Conservation (phyloP, 805 yeast genomes). For the Teunomyces pallodes region DNA sequence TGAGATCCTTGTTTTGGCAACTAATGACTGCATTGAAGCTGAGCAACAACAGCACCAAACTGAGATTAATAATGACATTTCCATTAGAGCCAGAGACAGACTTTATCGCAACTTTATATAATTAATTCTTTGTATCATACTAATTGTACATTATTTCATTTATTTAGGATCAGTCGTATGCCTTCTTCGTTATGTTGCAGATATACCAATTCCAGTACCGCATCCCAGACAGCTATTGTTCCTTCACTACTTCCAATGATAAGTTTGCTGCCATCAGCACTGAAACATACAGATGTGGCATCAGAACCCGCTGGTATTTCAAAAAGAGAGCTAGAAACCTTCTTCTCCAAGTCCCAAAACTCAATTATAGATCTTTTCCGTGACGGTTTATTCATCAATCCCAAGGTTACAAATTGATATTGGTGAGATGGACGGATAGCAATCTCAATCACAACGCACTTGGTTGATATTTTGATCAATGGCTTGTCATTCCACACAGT, state of each 20-base stretch:
- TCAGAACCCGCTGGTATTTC: conserved; percentile 8
- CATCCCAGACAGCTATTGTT: conserved; percentile 6
- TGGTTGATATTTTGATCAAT: conserved; percentile 18
- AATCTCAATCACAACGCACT: conserved; percentile 16
- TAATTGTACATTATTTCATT: conserved; percentile 3
- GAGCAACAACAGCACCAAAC: conserved; percentile 45
- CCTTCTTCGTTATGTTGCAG: conserved; percentile 5
- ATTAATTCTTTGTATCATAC: conserved; percentile 1
- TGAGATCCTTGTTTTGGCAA: conserved; percentile 78
- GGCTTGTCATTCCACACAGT: conserved; percentile 18
- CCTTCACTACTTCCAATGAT: conserved; percentile 24
- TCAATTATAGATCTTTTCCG: conserved; percentile 15
- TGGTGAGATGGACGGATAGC: conserved; percentile 15
- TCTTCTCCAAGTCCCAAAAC: conserved; percentile 28
- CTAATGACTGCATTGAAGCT: conserved; percentile 65
- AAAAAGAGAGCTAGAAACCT: conserved; percentile 16
- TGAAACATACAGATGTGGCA: conserved; percentile 14
- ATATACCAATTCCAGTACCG: not conserved
- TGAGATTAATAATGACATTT: conserved; percentile 38
- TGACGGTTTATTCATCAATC: conserved; percentile 10
- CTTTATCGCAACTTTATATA: conserved; percentile 23
- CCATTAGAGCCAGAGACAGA: conserved; percentile 45
- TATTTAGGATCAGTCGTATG: conserved; percentile 1
- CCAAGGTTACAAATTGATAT: conserved; percentile 27
- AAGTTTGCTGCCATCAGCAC: conserved; percentile 16